These are phyloP conservation scores for Carex cristatella DNA, from an alignment of 176 grass and related monocot genomes.

Conservation along the genomic window DNA sequence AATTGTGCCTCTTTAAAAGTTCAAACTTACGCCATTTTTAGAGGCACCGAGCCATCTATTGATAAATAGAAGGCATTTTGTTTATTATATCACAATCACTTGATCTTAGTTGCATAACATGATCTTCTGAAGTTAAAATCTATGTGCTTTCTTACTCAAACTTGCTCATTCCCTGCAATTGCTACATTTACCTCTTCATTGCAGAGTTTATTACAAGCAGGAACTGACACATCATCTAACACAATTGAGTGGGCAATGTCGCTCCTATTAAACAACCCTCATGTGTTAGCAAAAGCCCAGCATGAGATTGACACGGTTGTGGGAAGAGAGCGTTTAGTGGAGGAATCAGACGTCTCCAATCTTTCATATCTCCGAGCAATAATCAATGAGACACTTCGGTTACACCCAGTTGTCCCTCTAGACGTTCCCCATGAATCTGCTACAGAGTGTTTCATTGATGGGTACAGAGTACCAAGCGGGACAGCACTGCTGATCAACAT, in stretches of 20 bases:
- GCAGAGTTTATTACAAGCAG: constrained; percentile 36
- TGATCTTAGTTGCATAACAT: neutral
- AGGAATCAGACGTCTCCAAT: constrained; percentile 15
- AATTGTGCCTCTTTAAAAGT: neutral
- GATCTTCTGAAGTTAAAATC: neutral
- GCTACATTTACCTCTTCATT: neutral
- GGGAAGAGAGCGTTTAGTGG: neutral
- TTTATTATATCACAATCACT: neutral
- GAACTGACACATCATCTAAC: constrained; percentile 43
- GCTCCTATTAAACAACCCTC: constrained; percentile 15
- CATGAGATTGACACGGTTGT: neutral
- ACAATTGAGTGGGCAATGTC: constrained; percentile 21
- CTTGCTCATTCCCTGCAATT: neutral
- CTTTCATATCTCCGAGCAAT: constrained; percentile 37
- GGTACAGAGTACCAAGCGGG: constrained; percentile 32
- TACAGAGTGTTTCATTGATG: constrained; percentile 29
- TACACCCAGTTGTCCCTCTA: constrained; percentile 35
- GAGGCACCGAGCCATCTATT: neutral
- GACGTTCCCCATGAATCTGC: constrained; percentile 37
- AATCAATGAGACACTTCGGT: constrained; percentile 35
- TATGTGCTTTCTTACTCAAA: neutral
- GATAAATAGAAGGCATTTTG: neutral
- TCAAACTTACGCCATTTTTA: neutral
- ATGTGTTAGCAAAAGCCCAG: neutral
- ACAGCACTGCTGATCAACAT: constrained; percentile 37